A percentile compares a stretch with the other conserved stretches of the same genome.
These are phyloP conservation scores for Aspergillus tanneri DNA, from an alignment of 2,329 filamentous ascomycete species.

Conservation along the genomic window DNA sequence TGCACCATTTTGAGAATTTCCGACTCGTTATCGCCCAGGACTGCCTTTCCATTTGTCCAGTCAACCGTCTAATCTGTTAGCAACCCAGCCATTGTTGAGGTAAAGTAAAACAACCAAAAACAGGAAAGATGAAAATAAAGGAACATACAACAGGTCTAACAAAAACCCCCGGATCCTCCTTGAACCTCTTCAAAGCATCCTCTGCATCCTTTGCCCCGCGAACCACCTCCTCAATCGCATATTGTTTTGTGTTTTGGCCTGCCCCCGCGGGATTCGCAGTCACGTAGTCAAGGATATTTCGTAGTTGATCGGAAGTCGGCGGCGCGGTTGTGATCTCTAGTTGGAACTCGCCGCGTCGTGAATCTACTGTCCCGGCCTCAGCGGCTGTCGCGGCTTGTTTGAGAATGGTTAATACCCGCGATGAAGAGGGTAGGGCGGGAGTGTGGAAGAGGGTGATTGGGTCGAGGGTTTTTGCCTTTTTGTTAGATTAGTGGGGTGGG, in stretches of 20 bases:
- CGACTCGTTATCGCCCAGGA: conserved; percentile 75
- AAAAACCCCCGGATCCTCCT: conserved; percentile 66
- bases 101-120: background rate
- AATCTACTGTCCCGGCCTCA: conserved; percentile 70
- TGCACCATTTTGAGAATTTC: conserved; percentile 82
- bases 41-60: conserved; percentile 86
- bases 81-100: conserved; percentile 18
- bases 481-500: background rate
- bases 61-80: conserved; percentile 63
- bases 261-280: conserved; percentile 49
- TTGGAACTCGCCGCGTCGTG: conserved; percentile 71
- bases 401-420: conserved; percentile 70
- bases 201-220: conserved; percentile 69
- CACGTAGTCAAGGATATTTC: conserved; percentile 75
- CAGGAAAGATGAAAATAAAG: conserved; percentile 6
- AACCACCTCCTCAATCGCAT: conserved; percentile 64
- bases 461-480: conserved; percentile 75
- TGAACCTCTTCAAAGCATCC: conserved; percentile 79
- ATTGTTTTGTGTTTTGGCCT: conserved; percentile 64
- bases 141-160: conserved; percentile 71
- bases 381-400: conserved; percentile 76
- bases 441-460: conserved; percentile 96
- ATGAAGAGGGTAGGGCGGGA: conserved; percentile 69
- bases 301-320: conserved; percentile 79
- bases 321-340: conserved; percentile 77